These are phyloP conservation scores for Diaporthe ilicicola DNA, from an alignment of 2,329 filamentous ascomycete species.

Conservation along the genomic window DNA sequence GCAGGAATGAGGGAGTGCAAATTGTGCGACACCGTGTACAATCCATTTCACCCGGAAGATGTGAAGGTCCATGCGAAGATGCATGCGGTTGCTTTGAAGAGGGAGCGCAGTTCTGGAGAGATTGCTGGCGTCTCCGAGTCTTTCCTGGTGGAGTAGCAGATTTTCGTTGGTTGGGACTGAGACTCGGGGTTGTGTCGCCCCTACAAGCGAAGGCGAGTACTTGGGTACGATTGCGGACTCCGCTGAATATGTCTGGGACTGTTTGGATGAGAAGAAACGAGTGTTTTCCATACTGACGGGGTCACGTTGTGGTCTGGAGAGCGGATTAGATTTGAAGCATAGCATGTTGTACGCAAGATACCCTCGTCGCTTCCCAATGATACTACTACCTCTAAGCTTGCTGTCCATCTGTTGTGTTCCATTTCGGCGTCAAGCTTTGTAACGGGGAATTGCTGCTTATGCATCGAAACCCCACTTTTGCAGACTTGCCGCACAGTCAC, in stretches of 20 bases:
- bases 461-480: background rate
- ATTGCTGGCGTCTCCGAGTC: background rate
- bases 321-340: slow-evolving; percentile 14
- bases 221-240: background rate
- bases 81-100: slow-evolving; percentile 42
- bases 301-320: background rate
- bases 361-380: slow-evolving; percentile 7
- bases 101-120: background rate
- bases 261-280: background rate
- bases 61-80: slow-evolving; percentile 50
- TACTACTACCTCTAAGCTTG: background rate
- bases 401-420: background rate
- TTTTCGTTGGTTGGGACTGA: background rate
- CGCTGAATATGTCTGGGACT: background rate
- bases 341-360: slow-evolving; percentile 22
- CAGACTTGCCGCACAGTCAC: background rate
- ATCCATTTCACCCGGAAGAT: slow-evolving; percentile 54
- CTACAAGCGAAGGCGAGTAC: background rate
- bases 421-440: background rate
- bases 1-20: slow-evolving; percentile 50
- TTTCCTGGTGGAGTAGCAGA: background rate
- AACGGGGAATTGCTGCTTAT: background rate
- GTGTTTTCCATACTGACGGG: background rate
- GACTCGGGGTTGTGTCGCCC: background rate
- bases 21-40: slow-evolving; percentile 54